phyloP scores from a whole-genome alignment of 2,329 filamentous ascomycete genomes.

The Scedosporium dehoogii region DNA sequence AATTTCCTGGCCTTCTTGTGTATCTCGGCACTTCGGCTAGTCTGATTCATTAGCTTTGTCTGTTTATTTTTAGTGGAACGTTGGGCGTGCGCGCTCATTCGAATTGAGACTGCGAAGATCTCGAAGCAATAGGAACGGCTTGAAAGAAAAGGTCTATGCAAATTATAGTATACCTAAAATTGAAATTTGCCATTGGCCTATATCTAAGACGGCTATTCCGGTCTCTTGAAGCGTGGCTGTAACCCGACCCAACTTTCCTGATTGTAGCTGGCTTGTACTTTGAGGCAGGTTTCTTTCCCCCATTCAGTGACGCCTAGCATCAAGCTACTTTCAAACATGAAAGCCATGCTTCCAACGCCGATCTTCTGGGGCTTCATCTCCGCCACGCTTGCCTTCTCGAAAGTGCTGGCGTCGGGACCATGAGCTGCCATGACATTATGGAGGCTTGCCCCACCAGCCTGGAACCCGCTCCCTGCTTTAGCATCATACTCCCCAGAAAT shows the following conservation, averaged over 20 bases:
- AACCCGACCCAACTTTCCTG: constrained; percentile 71
- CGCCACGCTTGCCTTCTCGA: constrained; percentile 45
- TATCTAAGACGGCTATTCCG: constrained; percentile 14
- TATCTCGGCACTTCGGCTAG: too few species aligned
- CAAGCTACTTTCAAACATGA: constrained; percentile 60
- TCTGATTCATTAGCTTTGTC: too few species aligned
- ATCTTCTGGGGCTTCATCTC: constrained; percentile 47
- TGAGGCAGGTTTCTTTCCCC: constrained; percentile 50
- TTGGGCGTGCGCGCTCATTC: too few species aligned
- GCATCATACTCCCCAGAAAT: constrained; percentile 52
- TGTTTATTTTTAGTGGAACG: too few species aligned
- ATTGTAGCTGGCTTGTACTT: constrained; percentile 59
- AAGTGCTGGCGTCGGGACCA: constrained; percentile 48
- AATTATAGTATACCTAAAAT: too few species aligned
- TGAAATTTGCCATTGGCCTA: too few species aligned
- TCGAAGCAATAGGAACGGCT: too few species aligned
- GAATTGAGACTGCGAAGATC: too few species aligned
- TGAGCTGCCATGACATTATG: constrained; percentile 66
- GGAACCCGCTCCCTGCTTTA: constrained; percentile 48
- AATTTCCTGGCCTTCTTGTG: too few species aligned
- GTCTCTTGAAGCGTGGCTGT: constrained; percentile 49
- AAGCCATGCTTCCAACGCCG: constrained; percentile 51
- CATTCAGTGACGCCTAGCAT: constrained; percentile 66
- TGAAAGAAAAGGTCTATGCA: too few species aligned
- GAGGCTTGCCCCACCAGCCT: constrained; percentile 48